Conservation (phyloP, 331 rosid genomes). For the Malus hybrid region DNA sequence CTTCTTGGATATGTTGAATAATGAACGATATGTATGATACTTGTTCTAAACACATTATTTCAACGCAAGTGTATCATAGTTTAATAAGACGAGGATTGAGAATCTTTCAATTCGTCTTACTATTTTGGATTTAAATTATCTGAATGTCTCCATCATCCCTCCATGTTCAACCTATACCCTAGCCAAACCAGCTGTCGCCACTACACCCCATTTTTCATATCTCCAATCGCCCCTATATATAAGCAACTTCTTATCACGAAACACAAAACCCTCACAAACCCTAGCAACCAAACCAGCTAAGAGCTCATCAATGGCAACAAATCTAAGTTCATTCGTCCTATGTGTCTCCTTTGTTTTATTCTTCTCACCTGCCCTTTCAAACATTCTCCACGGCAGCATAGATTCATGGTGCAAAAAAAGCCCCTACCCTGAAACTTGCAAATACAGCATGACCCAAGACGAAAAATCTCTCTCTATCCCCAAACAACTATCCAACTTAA, state of each 20-base stretch:
- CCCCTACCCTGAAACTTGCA: conserved; percentile 46
- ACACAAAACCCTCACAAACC: neutral
- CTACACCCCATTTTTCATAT: neutral
- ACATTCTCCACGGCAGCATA: neutral
- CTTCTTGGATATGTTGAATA: too few species aligned
- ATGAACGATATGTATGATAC: neutral
- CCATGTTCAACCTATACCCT: neutral
- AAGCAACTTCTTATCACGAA: neutral
- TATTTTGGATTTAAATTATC: neutral
- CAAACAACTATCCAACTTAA: conserved; percentile 25
- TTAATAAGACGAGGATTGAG: neutral
- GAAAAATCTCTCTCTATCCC: neutral
- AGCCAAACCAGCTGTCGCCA: conserved; percentile 11
- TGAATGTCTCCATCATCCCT: neutral
- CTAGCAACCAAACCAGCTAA: neutral
- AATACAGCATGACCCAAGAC: conserved; percentile 6
- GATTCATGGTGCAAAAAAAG: conserved; percentile 54
- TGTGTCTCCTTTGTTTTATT: conserved; percentile 16
- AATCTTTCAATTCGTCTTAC: neutral
- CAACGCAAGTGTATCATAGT: neutral
- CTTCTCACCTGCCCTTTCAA: conserved; percentile 19
- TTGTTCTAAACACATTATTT: neutral
- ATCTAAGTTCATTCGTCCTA: neutral
- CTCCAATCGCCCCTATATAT: neutral
- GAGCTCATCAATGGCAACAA: conserved; percentile 22